A percentile compares a stretch with the other conserved stretches of the same genome.
Conservation (phyloP, 139 green algal genomes). For the Yamagishiella unicocca region DNA sequence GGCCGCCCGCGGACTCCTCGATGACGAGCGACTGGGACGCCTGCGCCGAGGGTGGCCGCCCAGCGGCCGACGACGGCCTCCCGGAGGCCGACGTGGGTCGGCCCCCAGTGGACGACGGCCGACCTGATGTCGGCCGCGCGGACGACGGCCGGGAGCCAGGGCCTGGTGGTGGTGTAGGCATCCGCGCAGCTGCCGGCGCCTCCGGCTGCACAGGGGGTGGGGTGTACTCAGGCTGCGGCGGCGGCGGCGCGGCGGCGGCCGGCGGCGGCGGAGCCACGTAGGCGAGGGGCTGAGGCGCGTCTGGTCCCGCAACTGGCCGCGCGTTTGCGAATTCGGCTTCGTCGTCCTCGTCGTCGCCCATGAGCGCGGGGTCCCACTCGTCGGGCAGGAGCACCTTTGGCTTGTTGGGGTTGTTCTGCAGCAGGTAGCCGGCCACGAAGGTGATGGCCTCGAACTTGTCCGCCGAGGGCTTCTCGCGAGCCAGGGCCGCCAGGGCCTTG, state of each 20-base stretch:
- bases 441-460: conserved; percentile 73
- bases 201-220: not conserved
- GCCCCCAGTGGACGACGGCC: not conserved
- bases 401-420: conserved; percentile 91
- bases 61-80: not conserved
- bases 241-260: not conserved
- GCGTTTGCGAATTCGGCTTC: conserved; percentile 60
- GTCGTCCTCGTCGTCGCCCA: conserved; percentile 69
- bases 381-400: conserved; percentile 55
- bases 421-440: conserved; percentile 83
- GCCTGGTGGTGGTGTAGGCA: not conserved
- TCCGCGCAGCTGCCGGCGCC: not conserved
- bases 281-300: not conserved
- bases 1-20: too few species aligned
- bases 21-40: too few species aligned
- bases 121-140: conserved; percentile 33
- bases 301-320: not conserved
- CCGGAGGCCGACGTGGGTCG: not conserved
- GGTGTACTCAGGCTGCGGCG: too few species aligned
- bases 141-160: not conserved
- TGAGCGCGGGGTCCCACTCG: conserved; percentile 55
- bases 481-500: conserved; percentile 80
- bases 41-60: not conserved
- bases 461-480: conserved; percentile 75
- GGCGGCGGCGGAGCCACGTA: not conserved